phyloP scores from a whole-genome alignment of 1,139 yeast species.

The Entelexis sorbosivorans region DNA sequence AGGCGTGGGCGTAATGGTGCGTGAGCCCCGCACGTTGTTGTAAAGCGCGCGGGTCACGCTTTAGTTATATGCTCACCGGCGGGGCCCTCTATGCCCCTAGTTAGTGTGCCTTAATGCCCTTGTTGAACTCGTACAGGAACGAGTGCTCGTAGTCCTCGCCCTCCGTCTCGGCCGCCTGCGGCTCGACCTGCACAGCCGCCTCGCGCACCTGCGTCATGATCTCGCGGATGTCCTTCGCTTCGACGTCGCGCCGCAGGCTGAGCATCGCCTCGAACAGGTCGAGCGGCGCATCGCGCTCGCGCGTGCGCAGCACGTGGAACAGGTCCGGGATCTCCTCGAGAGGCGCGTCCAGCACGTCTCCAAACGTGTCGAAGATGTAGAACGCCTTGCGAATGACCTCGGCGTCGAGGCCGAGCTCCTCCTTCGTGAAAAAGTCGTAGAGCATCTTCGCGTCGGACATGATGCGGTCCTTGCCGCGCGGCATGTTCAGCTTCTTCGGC shows the following conservation, averaged over 20 bases:
- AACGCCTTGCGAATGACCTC: conserved; percentile 36
- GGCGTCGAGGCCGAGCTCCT: conserved; percentile 35
- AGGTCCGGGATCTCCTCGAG: conserved; percentile 42
- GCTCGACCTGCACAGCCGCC: conserved; percentile 28
- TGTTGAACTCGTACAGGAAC: conserved; percentile 22
- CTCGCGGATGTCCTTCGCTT: conserved; percentile 28
- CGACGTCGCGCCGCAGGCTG: conserved; percentile 32
- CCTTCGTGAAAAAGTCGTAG: conserved; percentile 48
- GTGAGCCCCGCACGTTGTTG: too few species aligned
- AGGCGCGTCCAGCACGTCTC: conserved; percentile 50
- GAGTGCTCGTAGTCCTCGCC: conserved; percentile 20
- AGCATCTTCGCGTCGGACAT: conserved; percentile 57
- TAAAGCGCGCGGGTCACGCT: too few species aligned
- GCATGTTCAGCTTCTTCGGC: conserved; percentile 34
- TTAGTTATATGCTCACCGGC: too few species aligned
- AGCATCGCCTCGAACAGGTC: conserved; percentile 34
- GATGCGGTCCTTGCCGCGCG: conserved; percentile 50
- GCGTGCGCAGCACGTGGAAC: conserved; percentile 58
- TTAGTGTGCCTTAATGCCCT: neutral
- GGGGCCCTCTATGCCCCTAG: neutral
- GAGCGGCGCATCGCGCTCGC: conserved; percentile 46
- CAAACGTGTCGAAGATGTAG: conserved; percentile 59
- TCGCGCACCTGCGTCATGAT: conserved; percentile 29
- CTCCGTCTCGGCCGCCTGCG: conserved; percentile 12
- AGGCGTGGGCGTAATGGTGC: too few species aligned